Percentiles rank a stretch among this genome's conserved stretches.
Conservation (phyloP, 2,329 filamentous ascomycete species). For the Colletotrichum higginsianum region DNA sequence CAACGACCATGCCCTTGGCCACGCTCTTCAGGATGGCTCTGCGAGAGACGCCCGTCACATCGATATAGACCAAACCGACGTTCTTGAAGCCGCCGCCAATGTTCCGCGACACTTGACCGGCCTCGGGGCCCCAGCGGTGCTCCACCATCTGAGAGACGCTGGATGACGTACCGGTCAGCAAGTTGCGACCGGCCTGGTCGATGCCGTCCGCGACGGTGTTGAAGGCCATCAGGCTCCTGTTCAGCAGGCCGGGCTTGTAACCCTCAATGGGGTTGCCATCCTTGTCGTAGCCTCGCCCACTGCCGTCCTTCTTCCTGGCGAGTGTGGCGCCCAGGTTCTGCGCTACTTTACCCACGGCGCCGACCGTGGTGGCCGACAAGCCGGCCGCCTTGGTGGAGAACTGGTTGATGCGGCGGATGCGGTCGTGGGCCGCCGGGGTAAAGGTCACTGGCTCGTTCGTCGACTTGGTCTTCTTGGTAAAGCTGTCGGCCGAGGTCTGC, state of each 20-base stretch:
- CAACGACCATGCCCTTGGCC: slow-evolving; percentile 95
- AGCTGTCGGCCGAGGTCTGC: slow-evolving; percentile 82
- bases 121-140: slow-evolving; percentile 91
- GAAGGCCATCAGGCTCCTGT: slow-evolving; percentile 97
- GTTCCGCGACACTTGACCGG: slow-evolving; percentile 81
- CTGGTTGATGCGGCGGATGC: slow-evolving; percentile 90
- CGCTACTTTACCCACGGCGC: slow-evolving; percentile 84
- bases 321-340: slow-evolving; percentile 90
- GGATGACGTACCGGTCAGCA: slow-evolving; percentile 80
- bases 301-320: slow-evolving; percentile 68
- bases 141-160: slow-evolving; percentile 89
- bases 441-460: slow-evolving; percentile 88
- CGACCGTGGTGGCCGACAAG: slow-evolving; percentile 88
- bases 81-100: slow-evolving; percentile 93
- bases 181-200: slow-evolving; percentile 84
- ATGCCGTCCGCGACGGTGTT: slow-evolving; percentile 95
- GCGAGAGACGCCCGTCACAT: slow-evolving; percentile 92
- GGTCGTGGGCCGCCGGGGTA: slow-evolving; percentile 84
- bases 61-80: slow-evolving; percentile 96
- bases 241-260: slow-evolving; percentile 93
- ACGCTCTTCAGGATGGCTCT: slow-evolving; percentile 94
- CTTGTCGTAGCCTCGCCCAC: slow-evolving; percentile 74
- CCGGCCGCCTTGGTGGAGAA: slow-evolving; percentile 85
- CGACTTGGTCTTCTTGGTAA: slow-evolving; percentile 85
- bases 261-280: slow-evolving; percentile 75